Evolutionary conservation across 164 flowering plant genomes (phyloP).

Genomic region (Nelumbo lutea): DNA sequence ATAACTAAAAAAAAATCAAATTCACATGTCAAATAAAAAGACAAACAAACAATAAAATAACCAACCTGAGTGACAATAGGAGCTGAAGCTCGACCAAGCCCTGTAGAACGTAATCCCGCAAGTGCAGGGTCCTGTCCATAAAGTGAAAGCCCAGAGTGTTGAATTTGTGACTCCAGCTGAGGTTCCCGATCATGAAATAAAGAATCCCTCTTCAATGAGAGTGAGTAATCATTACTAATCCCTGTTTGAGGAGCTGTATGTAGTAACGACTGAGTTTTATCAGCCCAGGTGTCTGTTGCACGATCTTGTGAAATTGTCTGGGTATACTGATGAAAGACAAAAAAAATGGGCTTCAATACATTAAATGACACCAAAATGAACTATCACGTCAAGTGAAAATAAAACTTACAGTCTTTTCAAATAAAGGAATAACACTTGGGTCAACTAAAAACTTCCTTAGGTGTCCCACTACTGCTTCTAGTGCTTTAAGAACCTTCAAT

Average conservation of each 20-base stretch:
- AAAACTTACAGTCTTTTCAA: conserved; percentile 74
- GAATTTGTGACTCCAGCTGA: conserved; percentile 44
- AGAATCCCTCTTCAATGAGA: conserved; percentile 50
- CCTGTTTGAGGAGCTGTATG: conserved; percentile 40
- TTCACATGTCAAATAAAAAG: background rate
- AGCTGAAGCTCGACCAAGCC: conserved; percentile 50
- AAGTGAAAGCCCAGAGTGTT: conserved; percentile 43
- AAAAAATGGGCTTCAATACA: conserved; percentile 2
- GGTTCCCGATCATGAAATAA: conserved; percentile 57
- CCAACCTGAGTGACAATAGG: conserved; percentile 85
- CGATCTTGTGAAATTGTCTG: conserved; percentile 54
- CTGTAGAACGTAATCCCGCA: conserved; percentile 46
- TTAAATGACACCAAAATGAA: background rate
- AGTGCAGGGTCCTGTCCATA: conserved; percentile 69
- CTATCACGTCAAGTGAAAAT: background rate
- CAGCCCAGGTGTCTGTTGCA: conserved; percentile 42
- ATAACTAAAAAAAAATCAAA: background rate
- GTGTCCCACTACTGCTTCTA: conserved; percentile 80
- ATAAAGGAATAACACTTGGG: conserved; percentile 77
- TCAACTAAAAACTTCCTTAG: conserved; percentile 91
- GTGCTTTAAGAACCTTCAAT: conserved; percentile 67
- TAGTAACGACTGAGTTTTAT: conserved; percentile 30
- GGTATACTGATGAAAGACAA: conserved; percentile 39
- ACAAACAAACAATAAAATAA: background rate
- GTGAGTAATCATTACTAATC: conserved; percentile 43